These are phyloP conservation scores for Leishmania braziliensis DNA, from an alignment of 208 protist species.

Conservation along the genomic window DNA sequence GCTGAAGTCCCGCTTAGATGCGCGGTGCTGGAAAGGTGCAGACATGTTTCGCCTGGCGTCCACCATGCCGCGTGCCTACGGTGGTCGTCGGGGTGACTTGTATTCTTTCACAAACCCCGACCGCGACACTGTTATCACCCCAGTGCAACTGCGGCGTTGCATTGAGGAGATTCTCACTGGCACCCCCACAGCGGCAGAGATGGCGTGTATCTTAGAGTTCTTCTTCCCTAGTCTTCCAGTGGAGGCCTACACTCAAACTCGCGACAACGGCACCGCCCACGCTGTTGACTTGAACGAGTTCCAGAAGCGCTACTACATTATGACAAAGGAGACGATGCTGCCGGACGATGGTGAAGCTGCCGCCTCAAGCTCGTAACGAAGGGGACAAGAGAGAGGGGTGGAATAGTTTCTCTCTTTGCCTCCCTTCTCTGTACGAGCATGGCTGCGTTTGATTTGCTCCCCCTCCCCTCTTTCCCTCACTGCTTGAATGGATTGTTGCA, in stretches of 20 bases:
- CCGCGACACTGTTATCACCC: constrained; percentile 80
- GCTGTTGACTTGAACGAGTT: constrained; percentile 73
- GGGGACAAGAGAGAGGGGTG: not conserved
- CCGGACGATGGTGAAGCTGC: constrained; percentile 17
- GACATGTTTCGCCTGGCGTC: constrained; percentile 91
- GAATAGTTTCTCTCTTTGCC: not conserved
- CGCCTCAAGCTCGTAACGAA: not conserved
- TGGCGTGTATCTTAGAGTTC: constrained; percentile 73
- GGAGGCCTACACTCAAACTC: constrained; percentile 55
- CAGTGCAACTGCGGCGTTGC: constrained; percentile 87
- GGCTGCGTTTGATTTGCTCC: not conserved
- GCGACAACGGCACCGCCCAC: constrained; percentile 54
- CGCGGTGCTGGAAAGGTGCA: constrained; percentile 65
- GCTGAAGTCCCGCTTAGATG: constrained; percentile 68
- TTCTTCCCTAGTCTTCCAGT: constrained; percentile 82
- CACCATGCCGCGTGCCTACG: constrained; percentile 85
- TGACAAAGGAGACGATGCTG: constrained; percentile 52
- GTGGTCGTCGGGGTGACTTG: constrained; percentile 60
- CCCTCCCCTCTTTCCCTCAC: not conserved
- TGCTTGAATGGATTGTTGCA: not conserved
- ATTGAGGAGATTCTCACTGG: constrained; percentile 81
- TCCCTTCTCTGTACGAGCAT: not conserved
- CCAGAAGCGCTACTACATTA: constrained; percentile 78
- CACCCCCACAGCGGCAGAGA: constrained; percentile 56
- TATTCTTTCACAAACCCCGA: constrained; percentile 75